Base-by-base conservation (phyloP, 2,329 filamentous ascomycete genomes). In the Ascochyta clinopodiicola region DNA sequence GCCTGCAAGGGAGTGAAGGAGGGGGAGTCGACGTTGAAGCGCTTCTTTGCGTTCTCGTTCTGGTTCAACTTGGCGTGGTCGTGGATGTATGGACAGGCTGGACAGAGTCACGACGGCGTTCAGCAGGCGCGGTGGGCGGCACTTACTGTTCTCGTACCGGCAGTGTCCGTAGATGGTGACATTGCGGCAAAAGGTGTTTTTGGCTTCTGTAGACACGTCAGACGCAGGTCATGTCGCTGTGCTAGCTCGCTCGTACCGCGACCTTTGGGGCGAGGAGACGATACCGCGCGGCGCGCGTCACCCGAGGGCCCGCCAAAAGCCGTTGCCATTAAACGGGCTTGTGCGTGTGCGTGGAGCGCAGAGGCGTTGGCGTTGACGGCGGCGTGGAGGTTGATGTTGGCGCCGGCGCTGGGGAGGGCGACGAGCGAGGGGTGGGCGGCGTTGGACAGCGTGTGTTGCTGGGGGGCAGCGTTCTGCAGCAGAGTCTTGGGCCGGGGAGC, bases 131-230 rank as follows among this genome's bases (percentile, higher is more conserved):
- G 42, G 39, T 19, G 53, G 29, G 9, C 44, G 31, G 42, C 34
- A 73, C 72, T 69, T 63, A 74, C 91, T 92, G 72, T 96, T 91
- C 79, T 96, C 91, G 77, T 92, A 96, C 62, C 92, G 89, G 76
- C 92, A 97, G 77, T 94, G 90, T 51, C 92, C 92, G 75, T 96
- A 96, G 68, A 97, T 96, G 59, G 92, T 85, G 59, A 97, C 89
- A 78, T 97, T 96, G 71, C 92, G 89, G 79, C 92, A 97, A 53
- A 94, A 84, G 6, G 91, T 96, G 74, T 96, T 92, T 78, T 94
- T 96, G 47, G 86, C 81, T 75, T 90, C 90, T 78, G 68, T 60
- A 29, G 29, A 22, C 29, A 9, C 19, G 68, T 73, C 59, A 73
- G 68, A 67, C 40, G 43, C 48, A 47, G 43, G 17, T 19, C 19